These are phyloP conservation scores for Raddia distichophylla DNA, from an alignment of 176 grass and related monocot genomes.

Conservation along the genomic window DNA sequence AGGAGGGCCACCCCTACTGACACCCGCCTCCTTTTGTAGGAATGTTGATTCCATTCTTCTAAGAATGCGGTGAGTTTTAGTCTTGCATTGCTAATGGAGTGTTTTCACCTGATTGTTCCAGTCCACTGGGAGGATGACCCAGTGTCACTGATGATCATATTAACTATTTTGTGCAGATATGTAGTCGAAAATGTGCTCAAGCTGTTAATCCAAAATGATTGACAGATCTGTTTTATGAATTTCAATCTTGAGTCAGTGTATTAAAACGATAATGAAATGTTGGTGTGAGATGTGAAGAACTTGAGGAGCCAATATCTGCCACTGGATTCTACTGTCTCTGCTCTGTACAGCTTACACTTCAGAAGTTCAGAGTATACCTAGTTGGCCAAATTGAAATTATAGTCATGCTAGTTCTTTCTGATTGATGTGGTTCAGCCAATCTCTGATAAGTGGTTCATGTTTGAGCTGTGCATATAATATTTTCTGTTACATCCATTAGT, in stretches of 20 bases:
- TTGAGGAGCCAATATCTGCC: neutral
- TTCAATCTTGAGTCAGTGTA: neutral
- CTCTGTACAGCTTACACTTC: no score
- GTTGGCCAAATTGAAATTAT: neutral
- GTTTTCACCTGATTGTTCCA: neutral
- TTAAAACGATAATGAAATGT: neutral
- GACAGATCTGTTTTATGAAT: neutral
- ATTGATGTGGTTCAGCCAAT: slow-evolving; percentile 1
- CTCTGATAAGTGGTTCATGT: neutral
- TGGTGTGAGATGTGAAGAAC: neutral
- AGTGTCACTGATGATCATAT: neutral
- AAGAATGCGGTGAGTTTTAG: neutral
- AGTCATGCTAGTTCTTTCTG: neutral
- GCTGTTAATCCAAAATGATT: neutral
- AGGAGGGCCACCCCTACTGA: slow-evolving; percentile 45
- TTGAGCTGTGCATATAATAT: neutral
- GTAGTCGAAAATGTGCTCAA: neutral
- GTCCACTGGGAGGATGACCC: neutral
- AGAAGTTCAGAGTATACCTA: neutral
- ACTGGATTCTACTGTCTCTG: neutral
- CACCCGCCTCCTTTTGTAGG: neutral
- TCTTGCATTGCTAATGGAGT: neutral
- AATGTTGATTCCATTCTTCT: neutral
- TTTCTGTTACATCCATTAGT: neutral
- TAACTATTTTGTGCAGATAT: neutral